phyloP scores from a whole-genome alignment of 345 rosid species.

The Pelargonium nanum region DNA sequence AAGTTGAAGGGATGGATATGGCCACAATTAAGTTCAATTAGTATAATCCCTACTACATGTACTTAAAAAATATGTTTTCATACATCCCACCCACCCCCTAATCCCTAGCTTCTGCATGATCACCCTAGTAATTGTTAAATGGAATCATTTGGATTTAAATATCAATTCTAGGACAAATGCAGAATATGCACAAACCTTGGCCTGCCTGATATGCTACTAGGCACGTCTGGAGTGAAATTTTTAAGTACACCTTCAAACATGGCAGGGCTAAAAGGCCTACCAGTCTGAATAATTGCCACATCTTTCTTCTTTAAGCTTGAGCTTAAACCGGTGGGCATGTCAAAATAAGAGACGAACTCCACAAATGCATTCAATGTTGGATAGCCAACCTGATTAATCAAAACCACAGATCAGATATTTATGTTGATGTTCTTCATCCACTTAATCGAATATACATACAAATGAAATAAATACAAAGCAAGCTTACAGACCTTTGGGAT shows the following conservation, averaged over 20 bases:
- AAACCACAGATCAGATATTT: slow-evolving; percentile 9
- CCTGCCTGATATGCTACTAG: slow-evolving; percentile 59
- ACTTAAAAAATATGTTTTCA: neutral
- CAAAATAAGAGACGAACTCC: slow-evolving; percentile 56
- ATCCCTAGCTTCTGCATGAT: too few relatives aligned
- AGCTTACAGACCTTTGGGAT: slow-evolving; percentile 47
- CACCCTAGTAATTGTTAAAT: neutral
- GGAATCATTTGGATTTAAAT: neutral
- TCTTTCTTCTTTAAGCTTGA: slow-evolving; percentile 41
- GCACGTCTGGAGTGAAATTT: slow-evolving; percentile 78
- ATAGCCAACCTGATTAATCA: slow-evolving; percentile 46
- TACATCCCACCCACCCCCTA: neutral
- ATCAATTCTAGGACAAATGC: neutral
- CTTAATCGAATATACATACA: neutral
- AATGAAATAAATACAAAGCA: neutral
- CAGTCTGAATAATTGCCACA: slow-evolving; percentile 36
- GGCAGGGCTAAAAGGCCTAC: slow-evolving; percentile 64
- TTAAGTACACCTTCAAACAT: slow-evolving; percentile 81
- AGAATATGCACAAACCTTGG: slow-evolving; percentile 53
- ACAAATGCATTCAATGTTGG: slow-evolving; percentile 69
- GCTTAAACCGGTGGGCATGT: slow-evolving; percentile 36
- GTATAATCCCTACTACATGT: neutral
- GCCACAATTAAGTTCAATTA: neutral
- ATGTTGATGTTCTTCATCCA: neutral
- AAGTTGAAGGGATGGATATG: neutral